Conservation (phyloP, 768 basidiomycete genomes). For the Tremella yokohamensis region DNA sequence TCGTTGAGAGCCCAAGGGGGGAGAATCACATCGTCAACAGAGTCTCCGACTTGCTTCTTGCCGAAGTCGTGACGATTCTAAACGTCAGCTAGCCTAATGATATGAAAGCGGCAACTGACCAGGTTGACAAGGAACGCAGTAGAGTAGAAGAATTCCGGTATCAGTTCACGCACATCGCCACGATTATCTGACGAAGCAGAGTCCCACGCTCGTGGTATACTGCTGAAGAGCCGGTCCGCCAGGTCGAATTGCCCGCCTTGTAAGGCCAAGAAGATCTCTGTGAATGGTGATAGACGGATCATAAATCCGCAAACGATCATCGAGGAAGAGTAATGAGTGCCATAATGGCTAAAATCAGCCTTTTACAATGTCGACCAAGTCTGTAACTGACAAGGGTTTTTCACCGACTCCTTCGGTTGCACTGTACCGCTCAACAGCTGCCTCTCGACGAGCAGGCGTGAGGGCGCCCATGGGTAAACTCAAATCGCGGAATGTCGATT, state of each 20-base stretch:
- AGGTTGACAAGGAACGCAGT: conserved; percentile 75
- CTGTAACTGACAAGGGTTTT: conserved; percentile 61
- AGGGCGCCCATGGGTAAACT: conserved; percentile 87
- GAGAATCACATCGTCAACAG: conserved; percentile 77
- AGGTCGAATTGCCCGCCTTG: conserved; percentile 93
- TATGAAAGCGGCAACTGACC: conserved; percentile 16
- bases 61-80: conserved; percentile 51
- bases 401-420: conserved; percentile 71
- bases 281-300: conserved; percentile 83
- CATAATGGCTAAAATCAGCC: conserved; percentile 35
- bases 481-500: conserved; percentile 57
- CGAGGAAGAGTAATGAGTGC: conserved; percentile 92
- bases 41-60: conserved; percentile 51
- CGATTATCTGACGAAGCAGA: conserved; percentile 81
- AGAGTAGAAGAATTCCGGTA: conserved; percentile 60
- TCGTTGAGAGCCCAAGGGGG: conserved; percentile 87
- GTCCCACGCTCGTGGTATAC: conserved; percentile 73
- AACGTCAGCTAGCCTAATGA: not conserved
- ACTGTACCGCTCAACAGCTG: conserved; percentile 69
- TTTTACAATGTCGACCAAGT: not conserved
- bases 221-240: conserved; percentile 56
- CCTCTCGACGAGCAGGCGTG: conserved; percentile 67
- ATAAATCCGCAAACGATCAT: conserved; percentile 96
- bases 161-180: conserved; percentile 88
- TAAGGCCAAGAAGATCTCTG: conserved; percentile 89